Evolutionary conservation across 495 filamentous ascomycete species (phyloP).

Genomic region (Massariosphaeria phaeospora): DNA sequence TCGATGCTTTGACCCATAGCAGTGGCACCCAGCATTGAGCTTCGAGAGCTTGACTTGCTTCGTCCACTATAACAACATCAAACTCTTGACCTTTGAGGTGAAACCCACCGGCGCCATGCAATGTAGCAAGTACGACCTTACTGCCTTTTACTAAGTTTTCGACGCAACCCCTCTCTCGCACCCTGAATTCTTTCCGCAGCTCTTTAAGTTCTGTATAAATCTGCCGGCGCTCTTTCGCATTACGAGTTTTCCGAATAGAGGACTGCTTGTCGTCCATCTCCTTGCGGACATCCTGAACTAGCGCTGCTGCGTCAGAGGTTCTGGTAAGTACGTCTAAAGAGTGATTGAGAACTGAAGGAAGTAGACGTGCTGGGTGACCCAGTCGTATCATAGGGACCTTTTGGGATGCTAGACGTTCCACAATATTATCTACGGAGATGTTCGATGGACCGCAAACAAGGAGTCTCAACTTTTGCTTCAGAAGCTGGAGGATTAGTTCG

Average conservation of each 20-base stretch:
- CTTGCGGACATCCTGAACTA: constrained; percentile 84
- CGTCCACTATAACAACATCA: constrained; percentile 92
- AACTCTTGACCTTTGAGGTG: constrained; percentile 78
- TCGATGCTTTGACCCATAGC: constrained; percentile 58
- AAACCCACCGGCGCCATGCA: constrained; percentile 86
- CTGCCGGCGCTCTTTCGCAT: constrained; percentile 68
- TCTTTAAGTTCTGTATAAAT: constrained; percentile 83
- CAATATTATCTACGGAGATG: constrained; percentile 96
- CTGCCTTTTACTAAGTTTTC: constrained; percentile 66
- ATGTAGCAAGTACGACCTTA: constrained; percentile 83
- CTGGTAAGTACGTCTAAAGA: constrained; percentile 90
- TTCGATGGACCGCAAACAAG: constrained; percentile 95
- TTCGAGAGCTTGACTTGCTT: constrained; percentile 92
- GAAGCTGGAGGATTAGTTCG: constrained; percentile 83
- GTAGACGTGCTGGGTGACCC: constrained; percentile 85
- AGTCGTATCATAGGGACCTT: constrained; percentile 83
- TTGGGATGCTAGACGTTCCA: constrained; percentile 81
- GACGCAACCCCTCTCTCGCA: constrained; percentile 77
- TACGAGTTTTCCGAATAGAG: constrained; percentile 79
- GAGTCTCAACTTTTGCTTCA: constrained; percentile 63
- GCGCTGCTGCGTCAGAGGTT: constrained; percentile 79
- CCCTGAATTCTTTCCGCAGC: constrained; percentile 80
- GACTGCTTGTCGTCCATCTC: constrained; percentile 93
- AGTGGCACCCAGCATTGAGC: constrained; percentile 98
- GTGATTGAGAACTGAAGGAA: constrained; percentile 82